Base-by-base conservation (phyloP, 2,329 filamentous ascomycete genomes). In the Myriosclerotinia scirpicola region DNA sequence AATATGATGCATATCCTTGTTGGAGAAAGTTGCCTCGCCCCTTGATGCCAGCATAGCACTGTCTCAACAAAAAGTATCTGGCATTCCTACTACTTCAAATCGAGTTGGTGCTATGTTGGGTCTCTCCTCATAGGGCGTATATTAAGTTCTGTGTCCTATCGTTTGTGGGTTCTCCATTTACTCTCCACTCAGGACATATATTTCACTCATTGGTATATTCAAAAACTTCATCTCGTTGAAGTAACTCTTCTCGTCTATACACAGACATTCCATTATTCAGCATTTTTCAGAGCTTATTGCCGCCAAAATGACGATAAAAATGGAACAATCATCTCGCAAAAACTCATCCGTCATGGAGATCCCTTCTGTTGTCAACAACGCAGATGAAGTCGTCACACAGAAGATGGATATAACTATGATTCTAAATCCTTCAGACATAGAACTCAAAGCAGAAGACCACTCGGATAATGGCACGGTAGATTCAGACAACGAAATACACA, bases 1-100 rank as follows among this genome's bases (percentile, higher is more conserved):
- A 65, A 26, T 65, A 65, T 59, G 40, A 65, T 65, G 63, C 63
- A 58, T 65, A 53, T 65, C 63, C 63, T 58, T 65, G 54, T 44
- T 60, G 54, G 46, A 22, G 36, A 60, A 53, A 53, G 46, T 30
- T 46, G 36, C 22, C 46, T 65, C 54, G n/a, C 54, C 64, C 34
- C 54, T 60, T 65, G 54, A 60, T 61, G 36, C 63, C 54, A 53
- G 59, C 40, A 60, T 60, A 38, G 44, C n/a, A 53, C 30, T 50
- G 38, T 59, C 63, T 59, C 53, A 46, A 26, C 4, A 48, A 48
- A 40, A 40, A 34, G 3, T 60, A 60, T 52, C 44, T 36, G 64
- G 38, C 46, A 53, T 65, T 65, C 38, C 46, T 53, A 60, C 34
- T 53, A 59, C 40, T 34, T 26, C n/a, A 50, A 14, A 58, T 56